A percentile compares a stretch with the other conserved stretches of the same genome.
phyloP scores from a whole-genome alignment of 2,329 filamentous ascomycete species.

The Phialophora tarda region DNA sequence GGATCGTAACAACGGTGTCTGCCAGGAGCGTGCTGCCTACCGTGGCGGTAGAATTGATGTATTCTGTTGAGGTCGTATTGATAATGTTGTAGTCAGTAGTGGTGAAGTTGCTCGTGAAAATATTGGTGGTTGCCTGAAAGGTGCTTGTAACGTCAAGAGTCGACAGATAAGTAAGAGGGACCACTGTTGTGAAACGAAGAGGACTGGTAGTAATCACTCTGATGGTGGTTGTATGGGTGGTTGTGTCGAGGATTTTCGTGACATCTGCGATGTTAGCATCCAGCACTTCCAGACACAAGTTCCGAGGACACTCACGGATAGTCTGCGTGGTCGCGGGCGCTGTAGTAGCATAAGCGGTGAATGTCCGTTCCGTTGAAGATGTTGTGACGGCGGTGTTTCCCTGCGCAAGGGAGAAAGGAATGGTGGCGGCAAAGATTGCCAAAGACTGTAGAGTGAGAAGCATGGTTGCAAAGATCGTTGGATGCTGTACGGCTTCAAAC shows the following conservation, averaged over 20 bases:
- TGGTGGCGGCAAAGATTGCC: not conserved
- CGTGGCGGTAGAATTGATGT: slow-evolving; percentile 6
- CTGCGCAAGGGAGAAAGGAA: not conserved
- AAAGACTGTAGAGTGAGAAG: not conserved
- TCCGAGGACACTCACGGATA: not conserved
- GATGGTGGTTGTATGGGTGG: not conserved
- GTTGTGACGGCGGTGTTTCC: not conserved
- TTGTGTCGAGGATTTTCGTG: slow-evolving; percentile 1
- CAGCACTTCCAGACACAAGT: not conserved
- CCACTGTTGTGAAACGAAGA: slow-evolving; percentile 4
- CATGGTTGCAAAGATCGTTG: not conserved
- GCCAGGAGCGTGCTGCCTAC: not conserved
- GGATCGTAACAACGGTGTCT: not conserved
- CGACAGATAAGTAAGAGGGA: not conserved
- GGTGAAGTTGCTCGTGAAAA: slow-evolving; percentile 9
- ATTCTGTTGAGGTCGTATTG: slow-evolving; percentile 1
- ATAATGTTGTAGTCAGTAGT: not conserved
- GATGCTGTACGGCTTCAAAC: not conserved
- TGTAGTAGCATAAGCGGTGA: not conserved
- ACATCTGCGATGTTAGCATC: not conserved
- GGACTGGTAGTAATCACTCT: not conserved
- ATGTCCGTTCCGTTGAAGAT: not conserved
- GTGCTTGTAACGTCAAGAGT: not conserved
- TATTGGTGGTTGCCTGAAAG: not conserved
- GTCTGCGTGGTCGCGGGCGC: not conserved